These are phyloP conservation scores for Phytophthora citrophthora DNA, from an alignment of 352 stramenopile species.

Conservation along the genomic window DNA sequence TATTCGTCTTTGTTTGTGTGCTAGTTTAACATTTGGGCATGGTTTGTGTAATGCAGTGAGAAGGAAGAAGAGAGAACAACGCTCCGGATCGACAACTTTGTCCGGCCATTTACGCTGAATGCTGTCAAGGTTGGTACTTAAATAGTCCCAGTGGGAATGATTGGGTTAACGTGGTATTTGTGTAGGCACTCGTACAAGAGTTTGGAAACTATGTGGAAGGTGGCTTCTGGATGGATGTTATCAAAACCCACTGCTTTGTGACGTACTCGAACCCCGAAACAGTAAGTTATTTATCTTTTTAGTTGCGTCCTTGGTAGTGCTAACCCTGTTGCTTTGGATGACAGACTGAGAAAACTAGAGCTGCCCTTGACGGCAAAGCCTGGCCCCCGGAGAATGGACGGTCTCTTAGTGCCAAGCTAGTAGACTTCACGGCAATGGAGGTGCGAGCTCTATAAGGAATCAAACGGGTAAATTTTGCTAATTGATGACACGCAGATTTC, in stretches of 20 bases:
- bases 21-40: background rate
- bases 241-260: slow-evolving; percentile 90
- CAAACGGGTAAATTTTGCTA: background rate
- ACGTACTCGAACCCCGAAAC: slow-evolving; percentile 63
- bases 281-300: slow-evolving; percentile 31
- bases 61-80: slow-evolving; percentile 17
- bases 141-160: background rate
- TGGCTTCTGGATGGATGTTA: slow-evolving; percentile 89
- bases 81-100: slow-evolving; percentile 78
- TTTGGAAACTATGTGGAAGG: slow-evolving; percentile 62
- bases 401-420: slow-evolving; percentile 45
- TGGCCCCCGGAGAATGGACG: slow-evolving; percentile 74
- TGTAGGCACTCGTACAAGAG: slow-evolving; percentile 63
- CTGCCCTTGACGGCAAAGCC: slow-evolving; percentile 54
- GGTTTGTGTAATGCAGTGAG: slow-evolving; percentile 7
- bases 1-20: background rate
- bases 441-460: slow-evolving; percentile 21
- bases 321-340: background rate
- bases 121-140: slow-evolving; percentile 62
- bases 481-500: slow-evolving; percentile 30
- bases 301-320: background rate
- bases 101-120: slow-evolving; percentile 76
- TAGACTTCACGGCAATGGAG: slow-evolving; percentile 53
- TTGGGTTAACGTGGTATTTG: slow-evolving; percentile 1
- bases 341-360: slow-evolving; percentile 57